Evolutionary conservation across 768 basidiomycete species (phyloP), one percentile per base, ranked within the genome.

Genomic region (Dendrothele bispora): DNA sequence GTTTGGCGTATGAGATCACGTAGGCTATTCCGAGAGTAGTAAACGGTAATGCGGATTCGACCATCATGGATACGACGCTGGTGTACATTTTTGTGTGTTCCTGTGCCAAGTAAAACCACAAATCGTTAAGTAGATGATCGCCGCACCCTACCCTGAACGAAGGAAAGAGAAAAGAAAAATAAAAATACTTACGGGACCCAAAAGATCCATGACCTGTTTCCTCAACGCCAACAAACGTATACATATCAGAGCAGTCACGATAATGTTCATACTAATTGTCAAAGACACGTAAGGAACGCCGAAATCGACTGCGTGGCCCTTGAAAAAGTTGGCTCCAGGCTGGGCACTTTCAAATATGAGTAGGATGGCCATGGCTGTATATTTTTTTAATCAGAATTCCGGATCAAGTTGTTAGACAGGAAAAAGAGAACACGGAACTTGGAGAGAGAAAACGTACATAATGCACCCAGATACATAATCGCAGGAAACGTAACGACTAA

Each of bases 31-130:
- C 71, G 34, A 67, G 49, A 15, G 69, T 8, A 39, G 65, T 69
- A 59, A 71, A 74, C 5, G 68, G 66, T 3, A 69, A 64, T 8
- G 72, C 72, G 12, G 66, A 69, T 53, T 74, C 72, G 45, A 75
- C 55, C 36, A 73, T 55, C 48, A 72, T 68, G 15, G 70, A 55
- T 1, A 59, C 59, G 17, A 69, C 60, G 39, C 63, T 62, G 28
- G 71, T 72, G 60, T 73, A 74, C 55, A 64, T 62, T 25, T 52
- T 56, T 20, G 64, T 62, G 26, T 59, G 59, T 15, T 68, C 65
- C 5, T 39, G 28, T n/a, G n/a, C n/a, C n/a, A n/a, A n/a, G n/a
- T n/a, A n/a, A n/a, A n/a, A n/a, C n/a, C n/a, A n/a, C n/a, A n/a
- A n/a, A n/a, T n/a, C n/a, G n/a, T n/a, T n/a, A n/a, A n/a, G n/a